These are phyloP conservation scores for Heterobasidion parviporum DNA, from an alignment of 1,284 basidiomycete genomes.

Conservation along the genomic window DNA sequence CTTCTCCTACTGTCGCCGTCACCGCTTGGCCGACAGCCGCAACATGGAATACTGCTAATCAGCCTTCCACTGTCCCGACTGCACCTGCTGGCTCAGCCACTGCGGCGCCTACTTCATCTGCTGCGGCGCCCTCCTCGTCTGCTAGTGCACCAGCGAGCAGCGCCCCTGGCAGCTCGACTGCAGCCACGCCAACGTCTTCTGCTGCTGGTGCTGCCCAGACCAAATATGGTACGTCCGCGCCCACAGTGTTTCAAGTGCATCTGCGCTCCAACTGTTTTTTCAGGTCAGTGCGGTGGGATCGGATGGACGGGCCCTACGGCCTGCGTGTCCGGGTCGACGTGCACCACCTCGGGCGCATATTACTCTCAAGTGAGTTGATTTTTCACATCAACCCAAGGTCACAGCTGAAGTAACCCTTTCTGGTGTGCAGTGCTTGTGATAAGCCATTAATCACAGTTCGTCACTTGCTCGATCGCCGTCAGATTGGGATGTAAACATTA, in stretches of 20 bases:
- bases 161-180: background rate
- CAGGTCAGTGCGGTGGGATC: slow-evolving; percentile 6
- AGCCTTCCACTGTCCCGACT: slow-evolving; percentile 23
- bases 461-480: background rate
- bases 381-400: too few species aligned
- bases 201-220: slow-evolving; percentile 1
- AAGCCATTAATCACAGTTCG: background rate
- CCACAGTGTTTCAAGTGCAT: too few species aligned
- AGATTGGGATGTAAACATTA: too few species aligned
- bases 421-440: background rate
- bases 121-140: background rate
- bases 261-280: background rate
- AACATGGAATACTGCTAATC: slow-evolving; percentile 24
- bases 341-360: background rate
- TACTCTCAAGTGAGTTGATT: background rate
- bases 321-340: slow-evolving; percentile 9
- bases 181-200: slow-evolving; percentile 3
- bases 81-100: slow-evolving; percentile 6
- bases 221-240: background rate
- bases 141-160: background rate
- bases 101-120: background rate
- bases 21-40: slow-evolving; percentile 24
- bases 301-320: slow-evolving; percentile 6
- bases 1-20: slow-evolving; percentile 21
- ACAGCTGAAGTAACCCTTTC: background rate